These are phyloP conservation scores for Sporisorium graminicola DNA, from an alignment of 1,284 basidiomycete genomes.

Conservation along the genomic window DNA sequence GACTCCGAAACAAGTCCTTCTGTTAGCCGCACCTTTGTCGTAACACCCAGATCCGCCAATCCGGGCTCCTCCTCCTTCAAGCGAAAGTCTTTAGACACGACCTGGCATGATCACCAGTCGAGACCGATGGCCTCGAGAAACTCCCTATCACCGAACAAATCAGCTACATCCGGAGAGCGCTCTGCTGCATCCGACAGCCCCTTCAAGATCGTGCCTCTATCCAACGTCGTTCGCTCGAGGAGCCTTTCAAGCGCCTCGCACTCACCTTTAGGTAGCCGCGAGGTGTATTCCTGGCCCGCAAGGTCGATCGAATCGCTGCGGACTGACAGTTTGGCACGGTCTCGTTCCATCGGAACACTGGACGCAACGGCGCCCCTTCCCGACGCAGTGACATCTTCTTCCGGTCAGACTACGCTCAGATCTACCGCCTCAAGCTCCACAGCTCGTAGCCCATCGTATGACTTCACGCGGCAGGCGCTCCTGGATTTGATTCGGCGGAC, in stretches of 20 bases:
- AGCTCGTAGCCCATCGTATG: slow-evolving; percentile 4
- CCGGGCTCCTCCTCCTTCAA: not conserved
- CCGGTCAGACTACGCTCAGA: not conserved
- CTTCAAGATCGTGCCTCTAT: slow-evolving; percentile 21
- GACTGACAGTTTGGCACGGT: not conserved
- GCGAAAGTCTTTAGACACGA: not conserved
- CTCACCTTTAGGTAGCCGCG: not conserved
- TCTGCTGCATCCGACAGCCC: not conserved
- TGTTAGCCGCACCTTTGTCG: not conserved
- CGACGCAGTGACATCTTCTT: not conserved
- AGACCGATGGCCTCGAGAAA: no score
- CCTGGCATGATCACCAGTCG: not conserved
- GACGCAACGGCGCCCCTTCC: not conserved
- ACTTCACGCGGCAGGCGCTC: slow-evolving; percentile 34
- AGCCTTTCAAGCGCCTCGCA: slow-evolving; percentile 20
- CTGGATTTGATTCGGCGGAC: slow-evolving; percentile 37
- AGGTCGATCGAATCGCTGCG: not conserved
- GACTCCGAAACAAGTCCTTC: slow-evolving; percentile 25
- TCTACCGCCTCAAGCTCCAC: not conserved
- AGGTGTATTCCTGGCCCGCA: not conserved
- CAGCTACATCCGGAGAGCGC: not conserved
- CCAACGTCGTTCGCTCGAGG: slow-evolving; percentile 21
- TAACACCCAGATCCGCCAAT: not conserved
- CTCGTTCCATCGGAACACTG: not conserved
- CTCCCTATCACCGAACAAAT: not conserved